phyloP scores from a whole-genome alignment of 176 grass and related monocot species.

The Luzula sylvatica region DNA sequence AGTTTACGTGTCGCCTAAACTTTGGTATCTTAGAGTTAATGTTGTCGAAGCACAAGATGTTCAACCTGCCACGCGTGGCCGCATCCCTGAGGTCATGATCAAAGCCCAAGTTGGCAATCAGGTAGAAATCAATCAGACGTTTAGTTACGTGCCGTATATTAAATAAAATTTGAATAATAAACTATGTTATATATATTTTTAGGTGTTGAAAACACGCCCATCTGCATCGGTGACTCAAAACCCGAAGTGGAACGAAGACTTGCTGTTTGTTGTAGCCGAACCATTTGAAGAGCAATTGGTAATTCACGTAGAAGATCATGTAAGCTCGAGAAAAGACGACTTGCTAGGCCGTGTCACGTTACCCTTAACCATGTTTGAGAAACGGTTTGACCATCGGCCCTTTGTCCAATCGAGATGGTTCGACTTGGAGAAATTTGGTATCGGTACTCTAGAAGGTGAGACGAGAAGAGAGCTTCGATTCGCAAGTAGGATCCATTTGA shows the following conservation, averaged over 20 bases:
- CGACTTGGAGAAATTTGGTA: constrained; percentile 72
- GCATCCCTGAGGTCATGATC: constrained; percentile 49
- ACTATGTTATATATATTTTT: background rate
- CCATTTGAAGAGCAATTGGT: constrained; percentile 92
- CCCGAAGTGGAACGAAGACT: constrained; percentile 87
- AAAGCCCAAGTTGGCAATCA: constrained; percentile 83
- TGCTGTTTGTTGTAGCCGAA: constrained; percentile 84
- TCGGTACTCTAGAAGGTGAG: constrained; percentile 61
- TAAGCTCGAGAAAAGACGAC: constrained; percentile 55
- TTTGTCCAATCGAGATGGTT: constrained; percentile 75
- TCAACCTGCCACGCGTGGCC: constrained; percentile 33
- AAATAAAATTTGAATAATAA: too few species aligned
- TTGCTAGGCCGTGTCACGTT: constrained; percentile 53
- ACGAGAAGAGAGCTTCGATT: constrained; percentile 71
- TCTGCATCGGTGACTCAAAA: constrained; percentile 29
- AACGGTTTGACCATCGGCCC: constrained; percentile 64
- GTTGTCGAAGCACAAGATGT: constrained; percentile 90
- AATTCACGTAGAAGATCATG: constrained; percentile 55
- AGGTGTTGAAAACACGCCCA: constrained; percentile 55
- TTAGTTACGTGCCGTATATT: background rate
- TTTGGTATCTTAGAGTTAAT: constrained; percentile 89
- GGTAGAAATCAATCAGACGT: background rate
- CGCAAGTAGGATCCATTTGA: constrained; percentile 61
- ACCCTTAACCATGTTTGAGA: constrained; percentile 58
- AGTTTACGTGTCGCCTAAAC: constrained; percentile 78